Conservation (phyloP, 2,329 filamentous ascomycete genomes). For the Zasmidium cellare region DNA sequence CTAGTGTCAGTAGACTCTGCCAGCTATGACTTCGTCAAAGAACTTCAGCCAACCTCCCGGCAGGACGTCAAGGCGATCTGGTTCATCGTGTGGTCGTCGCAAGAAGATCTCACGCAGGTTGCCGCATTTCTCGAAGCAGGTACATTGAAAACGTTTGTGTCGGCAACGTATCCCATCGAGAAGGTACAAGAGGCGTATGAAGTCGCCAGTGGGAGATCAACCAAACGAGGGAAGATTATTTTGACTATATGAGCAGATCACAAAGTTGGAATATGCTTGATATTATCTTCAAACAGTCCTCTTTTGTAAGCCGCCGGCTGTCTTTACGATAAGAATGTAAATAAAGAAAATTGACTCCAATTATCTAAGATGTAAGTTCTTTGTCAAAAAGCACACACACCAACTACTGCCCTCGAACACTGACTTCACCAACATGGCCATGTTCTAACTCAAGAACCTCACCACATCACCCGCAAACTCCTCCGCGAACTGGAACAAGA, state of each 20-base stretch:
- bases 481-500: too few species aligned
- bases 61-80: neutral
- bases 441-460: too few species aligned
- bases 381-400: too few species aligned
- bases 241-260: neutral
- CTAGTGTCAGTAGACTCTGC: constrained; percentile 9
- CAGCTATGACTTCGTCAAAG: constrained; percentile 23
- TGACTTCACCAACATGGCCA: too few species aligned
- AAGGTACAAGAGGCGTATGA: neutral
- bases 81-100: neutral
- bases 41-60: neutral
- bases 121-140: neutral
- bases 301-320: too few species aligned
- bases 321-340: too few species aligned
- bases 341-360: too few species aligned
- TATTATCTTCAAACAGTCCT: too few species aligned
- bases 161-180: neutral
- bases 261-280: too few species aligned
- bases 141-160: neutral
- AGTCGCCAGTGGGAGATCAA: neutral
- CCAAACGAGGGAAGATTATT: neutral
- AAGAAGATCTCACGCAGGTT: neutral
- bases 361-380: too few species aligned
- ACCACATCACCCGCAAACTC: too few species aligned
- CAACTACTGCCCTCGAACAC: too few species aligned